Evolutionary conservation across 2,329 filamentous ascomycete genomes (phyloP), one percentile per base, ranked within the genome.

Genomic region (Beauveria sp.): DNA sequence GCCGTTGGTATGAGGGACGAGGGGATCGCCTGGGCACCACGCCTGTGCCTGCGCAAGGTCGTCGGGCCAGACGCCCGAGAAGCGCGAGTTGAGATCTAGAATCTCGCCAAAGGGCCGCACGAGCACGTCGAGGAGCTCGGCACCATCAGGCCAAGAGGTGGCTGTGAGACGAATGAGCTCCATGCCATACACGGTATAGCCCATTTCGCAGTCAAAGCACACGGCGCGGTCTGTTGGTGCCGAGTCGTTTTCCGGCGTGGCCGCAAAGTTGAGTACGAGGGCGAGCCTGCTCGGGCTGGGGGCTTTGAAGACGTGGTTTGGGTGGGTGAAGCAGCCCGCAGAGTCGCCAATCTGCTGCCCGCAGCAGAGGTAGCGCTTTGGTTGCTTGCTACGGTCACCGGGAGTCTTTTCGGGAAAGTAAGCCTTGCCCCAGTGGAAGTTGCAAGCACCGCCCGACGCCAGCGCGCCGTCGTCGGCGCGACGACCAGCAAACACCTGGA

Each of bases 121-220:
- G 0, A 98, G 82, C 0, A 96, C 81, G 70, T 99, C 95, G 5
- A 98, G 77, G 0, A 99, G 74, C 58, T 83, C 81, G 58, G 86
- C 82, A 22, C 90, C 89, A 9, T 81, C 78, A 0, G 93, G 93
- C 93, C 95, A 99, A 10, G 88, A 86, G 3, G 93, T 88, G 5
- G 90, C 93, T 0, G 95, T 98, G 3, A 99, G 75, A 9, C 95
- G 90, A 61, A 98, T 87, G 20, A 99, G 81, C 72, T 99, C 95
- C 65, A 98, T 78, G 0, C 96, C 95, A 55, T 88, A 75, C 1
- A 90, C 90, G 0, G 96, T 99, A 70, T 96, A 98, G 5, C 90
- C 91, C 95, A 99, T 99, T 71, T 99, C 95, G 69, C 95, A 98
- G 72, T 99, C 95, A 68, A 99, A 93, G 65, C 86, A 89, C 12